Conservation (phyloP, 179 eudicot genomes). For the Spinacia oleracea region DNA sequence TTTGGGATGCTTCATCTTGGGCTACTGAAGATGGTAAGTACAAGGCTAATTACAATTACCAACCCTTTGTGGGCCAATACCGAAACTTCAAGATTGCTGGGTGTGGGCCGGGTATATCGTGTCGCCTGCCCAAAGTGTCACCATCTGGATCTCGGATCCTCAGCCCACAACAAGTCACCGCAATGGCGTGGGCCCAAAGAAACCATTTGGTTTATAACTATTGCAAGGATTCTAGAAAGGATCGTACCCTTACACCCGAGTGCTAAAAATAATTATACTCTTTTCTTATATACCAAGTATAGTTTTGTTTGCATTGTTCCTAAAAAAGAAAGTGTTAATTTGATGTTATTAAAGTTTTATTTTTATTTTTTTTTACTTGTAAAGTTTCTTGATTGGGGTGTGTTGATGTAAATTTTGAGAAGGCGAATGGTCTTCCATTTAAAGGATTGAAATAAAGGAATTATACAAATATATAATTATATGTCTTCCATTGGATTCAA, state of each 20-base stretch:
- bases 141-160: constrained; percentile 59
- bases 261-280: constrained; percentile 29
- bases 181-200: constrained; percentile 79
- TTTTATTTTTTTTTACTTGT: not conserved
- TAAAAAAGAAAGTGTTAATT: not conserved
- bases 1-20: constrained; percentile 99
- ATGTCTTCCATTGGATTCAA: too few relatives aligned
- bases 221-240: constrained; percentile 72
- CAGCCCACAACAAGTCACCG: constrained; percentile 43
- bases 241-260: constrained; percentile 82
- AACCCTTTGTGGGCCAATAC: constrained; percentile 78
- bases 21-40: constrained; percentile 92
- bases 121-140: constrained; percentile 57
- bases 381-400: not conserved
- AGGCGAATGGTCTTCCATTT: not conserved
- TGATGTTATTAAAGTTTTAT: not conserved
- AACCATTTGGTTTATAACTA: constrained; percentile 66
- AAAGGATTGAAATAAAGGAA: not conserved
- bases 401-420: not conserved
- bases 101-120: constrained; percentile 68
- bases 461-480: not conserved
- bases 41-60: constrained; percentile 81
- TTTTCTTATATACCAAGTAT: not conserved
- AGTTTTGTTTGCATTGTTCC: not conserved
- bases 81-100: constrained; percentile 65